Base-by-base conservation (phyloP, 2,329 filamentous ascomycete genomes). In the Cladosporium oxysporum region DNA sequence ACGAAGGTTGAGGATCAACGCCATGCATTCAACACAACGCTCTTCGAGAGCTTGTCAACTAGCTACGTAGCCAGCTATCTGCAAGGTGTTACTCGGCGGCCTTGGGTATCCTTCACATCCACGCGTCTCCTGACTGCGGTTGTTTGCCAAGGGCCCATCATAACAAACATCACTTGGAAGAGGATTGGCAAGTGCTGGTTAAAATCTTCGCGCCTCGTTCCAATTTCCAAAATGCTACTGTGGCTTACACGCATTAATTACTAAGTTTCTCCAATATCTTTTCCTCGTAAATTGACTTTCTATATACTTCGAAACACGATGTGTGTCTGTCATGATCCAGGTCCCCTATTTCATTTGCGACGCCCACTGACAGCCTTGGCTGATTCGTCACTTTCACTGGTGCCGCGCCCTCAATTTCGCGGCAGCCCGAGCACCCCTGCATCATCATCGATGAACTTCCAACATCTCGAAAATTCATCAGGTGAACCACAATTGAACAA, bases 321-420 rank as follows among this genome's bases (percentile, higher is more conserved):
- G 31, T 55, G 28, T 53, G 28, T n/a, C 28, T 31, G n/a, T 29
- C 28, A 14, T 55, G 28, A 21, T 47, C 28, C 52, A 33, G 52
- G 52, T 55, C 28, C 52, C 52, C 52, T 31, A 31, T 55, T 55
- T 55, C 18, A 47, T 47, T 47, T 21, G 28, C 52, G 52, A 55
- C 18, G 26, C 26, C 41, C 52, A 29, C 23, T 53, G 28, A 12
- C 52, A 55, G 28, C 16, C 52, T 33, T 33, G 52, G 52, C 52
- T 55, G 31, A 55, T 55, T 55, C 52, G 52, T 33, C 52, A 31
- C 26, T 29, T 31, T 16, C 50, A 29, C n/a, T 31, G 28, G 52
- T 33, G 52, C 52, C 52, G 29, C 28, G 52, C 26, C 28, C 18
- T 55, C 52, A 44, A 55, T 55, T 55, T 55, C 52, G 28, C 52